Evolutionary conservation across 495 filamentous ascomycete species (phyloP).

Genomic region (Podospora pseudoanserina): DNA sequence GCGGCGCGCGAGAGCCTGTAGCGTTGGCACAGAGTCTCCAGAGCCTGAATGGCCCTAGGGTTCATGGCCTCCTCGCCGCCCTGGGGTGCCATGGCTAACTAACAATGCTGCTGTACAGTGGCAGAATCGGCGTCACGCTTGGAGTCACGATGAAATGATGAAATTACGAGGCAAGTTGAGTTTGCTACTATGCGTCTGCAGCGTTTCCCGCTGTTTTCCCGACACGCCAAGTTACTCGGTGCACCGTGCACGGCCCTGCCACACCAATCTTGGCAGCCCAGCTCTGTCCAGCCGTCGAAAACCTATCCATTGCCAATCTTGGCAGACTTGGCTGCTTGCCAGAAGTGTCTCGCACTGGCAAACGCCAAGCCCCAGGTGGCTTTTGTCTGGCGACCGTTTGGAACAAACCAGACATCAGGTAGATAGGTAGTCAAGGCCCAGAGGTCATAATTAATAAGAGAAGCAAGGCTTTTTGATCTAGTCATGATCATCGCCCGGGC

Average conservation of each 20-base stretch:
- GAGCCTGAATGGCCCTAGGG: slow-evolving; percentile 1
- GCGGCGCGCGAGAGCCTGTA: neutral
- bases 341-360: neutral
- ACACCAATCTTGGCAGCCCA: neutral
- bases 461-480: too few relatives aligned
- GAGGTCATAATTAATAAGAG: too few relatives aligned
- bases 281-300: too few relatives aligned
- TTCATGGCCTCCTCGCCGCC: neutral
- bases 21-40: neutral
- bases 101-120: neutral
- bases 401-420: too few relatives aligned
- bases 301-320: neutral
- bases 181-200: neutral
- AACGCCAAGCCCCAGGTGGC: neutral
- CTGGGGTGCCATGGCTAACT: neutral
- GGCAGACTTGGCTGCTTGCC: neutral
- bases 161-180: neutral
- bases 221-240: neutral
- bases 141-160: neutral
- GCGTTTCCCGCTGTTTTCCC: neutral
- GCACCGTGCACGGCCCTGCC: neutral
- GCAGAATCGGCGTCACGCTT: neutral
- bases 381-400: too few relatives aligned
- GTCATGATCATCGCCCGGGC: neutral
- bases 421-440: too few relatives aligned